Percentiles rank a stretch among this genome's conserved stretches.
Evolutionary conservation across 1,139 yeast species (phyloP).

Genomic region (Debaryomycetaceae sp.): DNA sequence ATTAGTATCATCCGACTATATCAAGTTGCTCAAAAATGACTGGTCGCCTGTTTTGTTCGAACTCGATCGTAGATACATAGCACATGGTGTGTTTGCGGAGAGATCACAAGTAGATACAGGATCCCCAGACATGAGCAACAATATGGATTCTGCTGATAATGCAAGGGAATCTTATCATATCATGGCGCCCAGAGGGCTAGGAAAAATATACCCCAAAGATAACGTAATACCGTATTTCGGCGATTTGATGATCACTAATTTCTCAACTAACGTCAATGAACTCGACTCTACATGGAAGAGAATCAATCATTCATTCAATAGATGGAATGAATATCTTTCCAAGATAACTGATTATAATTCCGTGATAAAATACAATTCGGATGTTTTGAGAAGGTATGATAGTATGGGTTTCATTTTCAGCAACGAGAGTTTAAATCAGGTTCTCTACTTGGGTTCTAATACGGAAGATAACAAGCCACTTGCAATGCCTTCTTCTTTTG

Average conservation of each 20-base stretch:
- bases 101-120: conserved; percentile 7
- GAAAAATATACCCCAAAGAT: conserved; percentile 70
- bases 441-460: conserved; percentile 38
- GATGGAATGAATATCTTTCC: conserved; percentile 72
- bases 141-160: conserved; percentile 4
- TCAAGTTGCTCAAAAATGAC: conserved; percentile 67
- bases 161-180: conserved; percentile 58
- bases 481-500: conserved; percentile 9
- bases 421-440: conserved; percentile 46
- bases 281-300: conserved; percentile 66
- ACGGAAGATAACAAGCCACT: conserved; percentile 28
- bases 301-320: conserved; percentile 67
- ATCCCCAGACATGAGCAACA: conserved; percentile 8
- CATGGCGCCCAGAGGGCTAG: conserved; percentile 87
- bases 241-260: conserved; percentile 52
- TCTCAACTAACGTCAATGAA: conserved; percentile 47
- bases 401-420: conserved; percentile 46
- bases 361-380: conserved; percentile 41
- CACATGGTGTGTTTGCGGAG: conserved; percentile 14
- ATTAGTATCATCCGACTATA: conserved; percentile 56
- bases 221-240: conserved; percentile 90
- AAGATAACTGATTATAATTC: conserved; percentile 39
- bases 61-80: conserved; percentile 69
- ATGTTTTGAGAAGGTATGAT: conserved; percentile 41
- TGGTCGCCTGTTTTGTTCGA: conserved; percentile 97